phyloP scores from a whole-genome alignment of 1,139 yeast species.

The Suhomyces chickasaworum region DNA sequence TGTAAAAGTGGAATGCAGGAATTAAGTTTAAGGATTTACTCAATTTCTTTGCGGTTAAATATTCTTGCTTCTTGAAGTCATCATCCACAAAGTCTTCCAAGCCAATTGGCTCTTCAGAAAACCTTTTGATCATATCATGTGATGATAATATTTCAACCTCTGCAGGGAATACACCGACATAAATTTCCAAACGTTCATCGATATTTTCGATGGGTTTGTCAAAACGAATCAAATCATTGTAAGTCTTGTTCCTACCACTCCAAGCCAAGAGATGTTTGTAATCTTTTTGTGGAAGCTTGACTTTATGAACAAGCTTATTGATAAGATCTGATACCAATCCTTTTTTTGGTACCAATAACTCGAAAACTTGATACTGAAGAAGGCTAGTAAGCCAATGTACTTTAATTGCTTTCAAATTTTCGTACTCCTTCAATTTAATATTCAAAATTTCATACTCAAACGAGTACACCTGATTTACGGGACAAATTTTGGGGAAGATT shows the following conservation, averaged over 20 bases:
- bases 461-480: slow-evolving; percentile 47
- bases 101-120: slow-evolving; percentile 22
- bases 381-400: slow-evolving; percentile 65
- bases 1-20: slow-evolving; percentile 71
- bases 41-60: slow-evolving; percentile 30
- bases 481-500: slow-evolving; percentile 51
- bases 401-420: slow-evolving; percentile 66
- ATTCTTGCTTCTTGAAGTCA: slow-evolving; percentile 28
- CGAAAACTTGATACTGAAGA: slow-evolving; percentile 66
- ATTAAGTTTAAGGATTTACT: slow-evolving; percentile 45
- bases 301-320: slow-evolving; percentile 55
- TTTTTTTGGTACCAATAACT: slow-evolving; percentile 65
- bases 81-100: slow-evolving; percentile 30
- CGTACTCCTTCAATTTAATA: slow-evolving; percentile 74
- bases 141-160: slow-evolving; percentile 43
- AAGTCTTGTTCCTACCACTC: slow-evolving; percentile 50
- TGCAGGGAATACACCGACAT: slow-evolving; percentile 48
- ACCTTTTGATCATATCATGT: slow-evolving; percentile 42
- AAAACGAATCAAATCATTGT: slow-evolving; percentile 39
- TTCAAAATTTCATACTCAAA: slow-evolving; percentile 78
- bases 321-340: slow-evolving; percentile 61
- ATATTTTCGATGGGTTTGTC: slow-evolving; percentile 40
- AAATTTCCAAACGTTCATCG: slow-evolving; percentile 39
- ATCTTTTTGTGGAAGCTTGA: slow-evolving; percentile 52
- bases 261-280: slow-evolving; percentile 59